phyloP scores from a whole-genome alignment of 2,329 filamentous ascomycete species.

The Neonectria ditissima region DNA sequence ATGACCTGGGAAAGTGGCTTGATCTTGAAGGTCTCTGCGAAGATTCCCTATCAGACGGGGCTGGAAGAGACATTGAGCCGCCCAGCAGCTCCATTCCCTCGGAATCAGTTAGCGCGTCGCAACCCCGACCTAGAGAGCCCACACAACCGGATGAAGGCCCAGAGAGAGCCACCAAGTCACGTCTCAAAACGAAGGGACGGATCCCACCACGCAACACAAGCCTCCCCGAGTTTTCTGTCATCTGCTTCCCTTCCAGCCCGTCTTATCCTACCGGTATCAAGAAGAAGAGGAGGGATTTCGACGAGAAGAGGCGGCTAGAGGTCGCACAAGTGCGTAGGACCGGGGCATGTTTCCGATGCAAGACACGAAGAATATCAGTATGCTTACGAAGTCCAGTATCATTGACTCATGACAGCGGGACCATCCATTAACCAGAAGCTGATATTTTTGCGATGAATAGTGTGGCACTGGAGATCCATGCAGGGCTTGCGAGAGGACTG shows the following conservation, averaged over 20 bases:
- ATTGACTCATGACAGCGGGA: neutral
- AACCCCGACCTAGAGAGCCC: conserved; percentile 2
- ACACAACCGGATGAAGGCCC: conserved; percentile 8
- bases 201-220: conserved; percentile 21
- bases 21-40: conserved; percentile 40
- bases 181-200: conserved; percentile 16
- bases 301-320: conserved; percentile 42
- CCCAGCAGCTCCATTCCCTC: conserved; percentile 28
- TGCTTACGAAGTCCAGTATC: neutral
- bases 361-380: conserved; percentile 44
- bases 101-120: conserved; percentile 13
- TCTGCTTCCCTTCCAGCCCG: conserved; percentile 46
- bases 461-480: conserved; percentile 44
- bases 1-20: conserved; percentile 41
- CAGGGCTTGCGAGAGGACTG: conserved; percentile 40
- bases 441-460: conserved; percentile 24
- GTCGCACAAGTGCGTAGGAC: conserved; percentile 44
- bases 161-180: conserved; percentile 12
- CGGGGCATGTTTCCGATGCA: conserved; percentile 45
- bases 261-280: conserved; percentile 42
- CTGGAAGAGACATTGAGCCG: conserved; percentile 26
- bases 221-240: conserved; percentile 40
- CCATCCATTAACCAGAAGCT: conserved; percentile 9
- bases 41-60: conserved; percentile 30
- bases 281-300: conserved; percentile 45